Conservation (phyloP, 1,284 basidiomycete genomes). For the Moniliella sp. region DNA sequence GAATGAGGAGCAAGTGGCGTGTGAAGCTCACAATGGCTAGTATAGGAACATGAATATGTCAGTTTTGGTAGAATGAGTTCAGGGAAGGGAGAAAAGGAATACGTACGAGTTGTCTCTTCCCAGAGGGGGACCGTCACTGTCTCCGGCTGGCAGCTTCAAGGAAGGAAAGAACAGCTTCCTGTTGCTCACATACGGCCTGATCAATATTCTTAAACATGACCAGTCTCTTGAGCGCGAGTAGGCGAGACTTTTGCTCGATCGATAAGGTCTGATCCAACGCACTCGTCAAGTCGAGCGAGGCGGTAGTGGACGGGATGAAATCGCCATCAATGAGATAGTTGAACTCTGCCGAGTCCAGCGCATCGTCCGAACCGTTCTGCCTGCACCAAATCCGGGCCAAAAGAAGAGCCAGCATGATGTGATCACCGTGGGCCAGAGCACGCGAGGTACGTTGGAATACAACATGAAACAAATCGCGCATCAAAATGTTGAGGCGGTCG, state of each 20-base stretch:
- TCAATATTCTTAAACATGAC: slow-evolving; percentile 57
- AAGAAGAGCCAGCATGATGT: slow-evolving; percentile 69
- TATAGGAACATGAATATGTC: not conserved
- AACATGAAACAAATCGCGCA: slow-evolving; percentile 71
- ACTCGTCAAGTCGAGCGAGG: slow-evolving; percentile 16
- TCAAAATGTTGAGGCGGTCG: slow-evolving; percentile 57
- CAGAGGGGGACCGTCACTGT: slow-evolving; percentile 47
- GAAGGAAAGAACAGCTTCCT: slow-evolving; percentile 55
- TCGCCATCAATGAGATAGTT: slow-evolving; percentile 76
- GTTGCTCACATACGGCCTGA: no score
- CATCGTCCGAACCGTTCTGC: slow-evolving; percentile 24
- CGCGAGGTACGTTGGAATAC: slow-evolving; percentile 75
- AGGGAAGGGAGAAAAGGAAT: no score
- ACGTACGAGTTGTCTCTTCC: slow-evolving; percentile 35
- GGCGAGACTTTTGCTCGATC: slow-evolving; percentile 46
- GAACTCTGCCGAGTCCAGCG: slow-evolving; percentile 53
- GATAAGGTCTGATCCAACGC: slow-evolving; percentile 15
- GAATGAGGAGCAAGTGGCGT: slow-evolving; percentile 56
- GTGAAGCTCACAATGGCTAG: slow-evolving; percentile 46
- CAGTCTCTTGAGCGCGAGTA: slow-evolving; percentile 27
- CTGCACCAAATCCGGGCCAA: slow-evolving; percentile 73
- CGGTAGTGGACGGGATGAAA: slow-evolving; percentile 28
- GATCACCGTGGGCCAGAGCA: slow-evolving; percentile 71
- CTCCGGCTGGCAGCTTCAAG: slow-evolving; percentile 54
- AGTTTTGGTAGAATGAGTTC: no score